These are phyloP conservation scores for Calcarisporium arbuscula DNA, from an alignment of 2,329 filamentous ascomycete species.

Conservation along the genomic window DNA sequence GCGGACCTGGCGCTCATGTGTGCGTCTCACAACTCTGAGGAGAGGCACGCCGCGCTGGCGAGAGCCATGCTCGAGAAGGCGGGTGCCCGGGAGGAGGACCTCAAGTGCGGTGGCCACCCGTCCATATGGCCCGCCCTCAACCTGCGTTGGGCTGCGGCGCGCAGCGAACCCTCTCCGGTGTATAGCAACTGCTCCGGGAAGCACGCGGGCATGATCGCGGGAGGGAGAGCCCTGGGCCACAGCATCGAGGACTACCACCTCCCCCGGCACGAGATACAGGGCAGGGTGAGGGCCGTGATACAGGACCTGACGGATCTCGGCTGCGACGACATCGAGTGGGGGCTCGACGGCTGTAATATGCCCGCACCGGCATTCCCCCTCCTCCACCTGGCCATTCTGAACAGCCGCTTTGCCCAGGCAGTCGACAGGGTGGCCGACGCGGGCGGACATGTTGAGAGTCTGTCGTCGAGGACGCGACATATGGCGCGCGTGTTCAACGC, in stretches of 20 bases:
- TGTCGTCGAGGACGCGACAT: conserved; percentile 9
- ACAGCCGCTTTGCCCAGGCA: conserved; percentile 29
- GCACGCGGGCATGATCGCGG: conserved; percentile 40
- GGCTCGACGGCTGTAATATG: conserved; percentile 40
- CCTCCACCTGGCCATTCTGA: conserved; percentile 26
- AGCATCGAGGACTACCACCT: conserved; percentile 27
- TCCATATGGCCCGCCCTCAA: conserved; percentile 28
- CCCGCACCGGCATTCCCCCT: conserved; percentile 37
- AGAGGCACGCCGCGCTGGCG: conserved; percentile 30
- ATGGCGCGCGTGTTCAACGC: conserved; percentile 32
- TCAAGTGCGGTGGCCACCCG: conserved; percentile 37
- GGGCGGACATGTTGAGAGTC: neutral
- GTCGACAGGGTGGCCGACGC: conserved; percentile 11
- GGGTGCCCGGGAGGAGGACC: conserved; percentile 24
- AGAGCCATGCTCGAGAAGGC: conserved; percentile 30
- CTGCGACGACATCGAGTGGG: conserved; percentile 29
- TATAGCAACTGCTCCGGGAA: conserved; percentile 44
- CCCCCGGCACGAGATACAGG: conserved; percentile 30
- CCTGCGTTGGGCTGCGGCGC: conserved; percentile 29
- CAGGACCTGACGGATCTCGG: conserved; percentile 26
- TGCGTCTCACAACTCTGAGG: conserved; percentile 39
- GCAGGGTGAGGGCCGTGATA: conserved; percentile 27
- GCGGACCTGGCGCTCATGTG: conserved; percentile 40
- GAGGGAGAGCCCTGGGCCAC: conserved; percentile 28
- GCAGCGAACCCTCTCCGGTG: conserved; percentile 28